Evolutionary conservation across 345 rosid species (phyloP).

Genomic region (Rhizophora apiculata): DNA sequence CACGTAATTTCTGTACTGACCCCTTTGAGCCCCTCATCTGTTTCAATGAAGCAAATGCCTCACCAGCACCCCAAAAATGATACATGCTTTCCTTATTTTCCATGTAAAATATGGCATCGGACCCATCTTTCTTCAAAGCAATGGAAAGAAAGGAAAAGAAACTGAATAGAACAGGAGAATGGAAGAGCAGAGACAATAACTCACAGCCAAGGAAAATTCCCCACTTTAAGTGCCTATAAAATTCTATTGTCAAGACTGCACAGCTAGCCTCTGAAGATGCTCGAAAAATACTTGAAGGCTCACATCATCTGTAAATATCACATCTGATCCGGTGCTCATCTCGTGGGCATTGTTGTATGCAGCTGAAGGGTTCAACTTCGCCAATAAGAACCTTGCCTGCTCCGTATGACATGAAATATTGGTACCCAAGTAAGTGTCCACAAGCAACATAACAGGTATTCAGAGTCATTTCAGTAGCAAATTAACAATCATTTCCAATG

Average conservation of each 20-base stretch:
- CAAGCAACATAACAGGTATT: too few relatives aligned
- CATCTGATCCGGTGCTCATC: conserved; percentile 77
- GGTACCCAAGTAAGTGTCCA: background rate
- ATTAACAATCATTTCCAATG: background rate
- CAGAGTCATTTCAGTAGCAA: background rate
- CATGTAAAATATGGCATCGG: conserved; percentile 7
- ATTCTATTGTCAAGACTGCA: conserved; percentile 63
- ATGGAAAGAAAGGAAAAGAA: conserved; percentile 23
- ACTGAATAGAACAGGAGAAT: conserved; percentile 11
- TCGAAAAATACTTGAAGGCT: conserved; percentile 93
- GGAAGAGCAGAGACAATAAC: conserved; percentile 17
- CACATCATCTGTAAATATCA: conserved; percentile 93
- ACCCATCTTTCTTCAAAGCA: conserved; percentile 7
- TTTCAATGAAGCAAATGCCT: background rate
- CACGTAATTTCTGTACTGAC: background rate
- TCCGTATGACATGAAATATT: conserved; percentile 9
- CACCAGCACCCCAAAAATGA: conserved; percentile 19
- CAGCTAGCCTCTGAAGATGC: conserved; percentile 96
- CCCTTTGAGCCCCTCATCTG: background rate
- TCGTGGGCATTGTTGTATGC: conserved; percentile 73
- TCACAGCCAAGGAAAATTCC: conserved; percentile 27
- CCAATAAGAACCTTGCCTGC: conserved; percentile 95
- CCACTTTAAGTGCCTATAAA: conserved; percentile 12
- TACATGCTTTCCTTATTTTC: conserved; percentile 23
- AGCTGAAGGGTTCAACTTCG: conserved; percentile 93